These are phyloP conservation scores for Glaciozyma antarctica DNA, from an alignment of 768 basidiomycete species.

Conservation along the genomic window DNA sequence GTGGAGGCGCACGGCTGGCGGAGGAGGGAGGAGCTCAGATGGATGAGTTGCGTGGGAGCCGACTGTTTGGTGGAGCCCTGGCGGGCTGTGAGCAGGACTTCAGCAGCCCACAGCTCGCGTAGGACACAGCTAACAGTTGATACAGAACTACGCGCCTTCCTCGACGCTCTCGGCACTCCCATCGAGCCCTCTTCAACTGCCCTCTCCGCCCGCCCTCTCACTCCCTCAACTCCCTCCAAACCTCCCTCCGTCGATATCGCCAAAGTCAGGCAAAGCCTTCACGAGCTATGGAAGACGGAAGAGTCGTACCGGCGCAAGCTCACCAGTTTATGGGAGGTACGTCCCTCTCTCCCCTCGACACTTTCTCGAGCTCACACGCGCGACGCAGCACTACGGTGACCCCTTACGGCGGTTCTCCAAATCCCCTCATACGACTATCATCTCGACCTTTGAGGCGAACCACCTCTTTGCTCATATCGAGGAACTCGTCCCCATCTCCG, in stretches of 20 bases:
- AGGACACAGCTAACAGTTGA: background rate
- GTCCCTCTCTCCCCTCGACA: background rate
- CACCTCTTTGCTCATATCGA: constrained; percentile 73
- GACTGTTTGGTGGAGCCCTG: background rate
- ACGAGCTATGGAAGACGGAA: constrained; percentile 25
- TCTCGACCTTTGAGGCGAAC: constrained; percentile 83
- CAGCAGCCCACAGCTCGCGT: background rate
- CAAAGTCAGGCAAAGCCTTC: constrained; percentile 15
- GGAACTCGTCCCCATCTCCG: constrained; percentile 64
- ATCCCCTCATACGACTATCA: constrained; percentile 73
- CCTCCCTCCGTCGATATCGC: constrained; percentile 10
- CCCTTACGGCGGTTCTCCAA: constrained; percentile 78
- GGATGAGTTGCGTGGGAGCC: background rate
- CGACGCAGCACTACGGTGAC: constrained; percentile 67
- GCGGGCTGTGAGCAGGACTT: background rate
- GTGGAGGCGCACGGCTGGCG: background rate
- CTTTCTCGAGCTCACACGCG: too few species aligned
- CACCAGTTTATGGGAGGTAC: constrained; percentile 14
- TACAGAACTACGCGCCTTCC: constrained; percentile 11
- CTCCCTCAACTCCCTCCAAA: constrained; percentile 13
- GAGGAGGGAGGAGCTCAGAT: background rate
- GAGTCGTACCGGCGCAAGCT: constrained; percentile 23
- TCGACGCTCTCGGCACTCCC: constrained; percentile 16
- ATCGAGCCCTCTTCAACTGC: background rate
- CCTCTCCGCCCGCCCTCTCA: background rate